Percentiles rank a stretch among this genome's conserved stretches.
phyloP scores from a whole-genome alignment of 495 filamentous ascomycete genomes.

The Corynascus novoguineensis region DNA sequence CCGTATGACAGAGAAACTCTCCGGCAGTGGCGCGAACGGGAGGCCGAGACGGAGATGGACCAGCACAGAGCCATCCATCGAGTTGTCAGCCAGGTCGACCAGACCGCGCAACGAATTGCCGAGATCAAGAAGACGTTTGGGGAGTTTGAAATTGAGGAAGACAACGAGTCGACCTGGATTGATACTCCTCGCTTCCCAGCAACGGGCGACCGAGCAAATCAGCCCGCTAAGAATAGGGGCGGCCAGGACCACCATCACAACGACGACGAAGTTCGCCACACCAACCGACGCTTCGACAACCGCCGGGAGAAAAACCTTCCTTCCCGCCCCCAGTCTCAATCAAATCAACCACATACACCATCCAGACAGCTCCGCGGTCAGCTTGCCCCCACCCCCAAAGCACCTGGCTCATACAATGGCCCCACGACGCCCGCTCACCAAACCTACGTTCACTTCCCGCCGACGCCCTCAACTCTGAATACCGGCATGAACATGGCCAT shows the following conservation, averaged over 20 bases:
- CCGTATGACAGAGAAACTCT: constrained; percentile 10
- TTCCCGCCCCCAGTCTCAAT: neutral
- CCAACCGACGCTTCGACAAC: neutral
- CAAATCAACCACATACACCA: neutral
- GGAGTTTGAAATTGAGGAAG: constrained; percentile 1
- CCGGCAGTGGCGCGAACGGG: constrained; percentile 13
- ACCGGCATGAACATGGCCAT: neutral
- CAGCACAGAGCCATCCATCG: neutral
- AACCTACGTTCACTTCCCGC: neutral
- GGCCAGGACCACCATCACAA: neutral
- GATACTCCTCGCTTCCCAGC: neutral
- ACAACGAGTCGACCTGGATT: neutral
- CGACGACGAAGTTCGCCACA: neutral
- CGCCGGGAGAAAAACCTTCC: neutral
- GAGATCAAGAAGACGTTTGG: constrained; percentile 19
- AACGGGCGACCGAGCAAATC: neutral
- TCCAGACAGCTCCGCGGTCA: neutral
- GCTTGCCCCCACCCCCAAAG: neutral
- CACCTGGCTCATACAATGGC: neutral
- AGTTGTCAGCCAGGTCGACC: neutral
- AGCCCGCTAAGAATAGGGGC: neutral
- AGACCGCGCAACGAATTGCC: constrained; percentile 8
- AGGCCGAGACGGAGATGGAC: neutral
- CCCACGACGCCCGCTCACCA: neutral
- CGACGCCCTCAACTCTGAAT: neutral